Base-by-base conservation (phyloP, 2,329 filamentous ascomycete genomes). In the Paecilomyces sp. region DNA sequence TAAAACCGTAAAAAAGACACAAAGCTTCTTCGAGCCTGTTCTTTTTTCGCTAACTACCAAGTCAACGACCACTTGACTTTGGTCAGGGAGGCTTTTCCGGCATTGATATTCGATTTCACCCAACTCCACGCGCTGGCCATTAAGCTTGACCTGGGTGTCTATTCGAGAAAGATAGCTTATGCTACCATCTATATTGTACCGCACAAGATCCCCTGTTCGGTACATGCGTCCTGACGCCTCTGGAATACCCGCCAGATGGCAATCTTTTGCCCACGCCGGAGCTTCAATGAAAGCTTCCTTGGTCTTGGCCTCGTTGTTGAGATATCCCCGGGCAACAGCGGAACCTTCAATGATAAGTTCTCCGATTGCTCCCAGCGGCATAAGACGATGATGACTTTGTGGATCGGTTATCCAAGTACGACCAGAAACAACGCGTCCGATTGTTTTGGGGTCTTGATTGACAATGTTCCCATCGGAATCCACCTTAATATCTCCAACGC, bases 331-430 rank as follows among this genome's bases (percentile, higher is more conserved):
- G 1, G 72, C 78, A 12, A 82, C 70, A 22, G 75, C 76, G 28
- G 76, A 76, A 2, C 80, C 78, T 64, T 80, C 77, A 1, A 82
- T 60, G 0, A 80, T 64, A 57, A 82, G 62, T 62, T 82, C 80
- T 13, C 80, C 80, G 8, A 79, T 70, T 18, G 73, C 73, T 7
- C 80, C 80, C 3, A 80, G 65, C 0, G 79, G 75, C 1, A 77
- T 67, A 18, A 79, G 69, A 1, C 70, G 67, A 55, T 76, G 67
- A 56, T 68, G 65, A 36, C 76, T 72, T 9, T 68, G 64, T 8
- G 70, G 68, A 60, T 78, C 75, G 9, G 76, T 75, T 55, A 77
- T 68, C 76, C 72, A 78, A 33, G 71, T 62, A 60, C 72, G 63
- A 57, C 72, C 70, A 33, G 71, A 70, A 7, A 71, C 54, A 5